Evolutionary conservation across 2,329 filamentous ascomycete species (phyloP), one percentile per base, ranked within the genome.

Genomic region (Claviceps sp.): DNA sequence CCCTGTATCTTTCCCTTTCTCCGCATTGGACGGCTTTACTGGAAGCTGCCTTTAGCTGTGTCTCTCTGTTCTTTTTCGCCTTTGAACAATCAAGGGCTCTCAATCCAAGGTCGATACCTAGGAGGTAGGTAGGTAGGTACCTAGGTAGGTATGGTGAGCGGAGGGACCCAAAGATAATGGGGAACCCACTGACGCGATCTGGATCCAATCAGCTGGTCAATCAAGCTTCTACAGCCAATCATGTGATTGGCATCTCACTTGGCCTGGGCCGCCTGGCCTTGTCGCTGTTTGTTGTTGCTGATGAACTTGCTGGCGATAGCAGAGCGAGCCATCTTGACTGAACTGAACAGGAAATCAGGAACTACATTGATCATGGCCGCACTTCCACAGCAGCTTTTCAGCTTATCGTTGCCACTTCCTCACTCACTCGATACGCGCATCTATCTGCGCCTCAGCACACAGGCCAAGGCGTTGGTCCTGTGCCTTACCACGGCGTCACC

Each of bases 361-460:
- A 20, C 36, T 40, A 16, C 4, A 26, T 16, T 20, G 36, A 37
- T 37, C 4, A 48, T 50, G 47, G 20, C 46, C 13, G 47, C 22
- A 4, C 2, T 14, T 39, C 20, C 43, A 13, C 23, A 38, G 17
- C 50, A 46, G 29, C 17, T 49, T 17, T 7, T 54, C 16, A 52
- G n/a, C 53, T 20, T 84, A 11, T 80, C 80, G 1, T 71, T 84
- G 23, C 77, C 78, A 5, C 69, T 85, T 22, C 80, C 82, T 11
- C 73, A 71, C 54, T 75, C 80, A 1, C 65, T 79, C 17, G 79
- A 83, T 59, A 79, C 80, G 7, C 76, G 74, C 56, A 75, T 85
- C 54, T 78, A 82, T 62, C 62, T 83, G 38, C 78, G 78, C 44
- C 64, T 85, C 47, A 79, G 77, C 16, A 71, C 77, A 51, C 76